phyloP scores from a whole-genome alignment of 2,329 filamentous ascomycete genomes.

The Phyllosticta ampelicida region DNA sequence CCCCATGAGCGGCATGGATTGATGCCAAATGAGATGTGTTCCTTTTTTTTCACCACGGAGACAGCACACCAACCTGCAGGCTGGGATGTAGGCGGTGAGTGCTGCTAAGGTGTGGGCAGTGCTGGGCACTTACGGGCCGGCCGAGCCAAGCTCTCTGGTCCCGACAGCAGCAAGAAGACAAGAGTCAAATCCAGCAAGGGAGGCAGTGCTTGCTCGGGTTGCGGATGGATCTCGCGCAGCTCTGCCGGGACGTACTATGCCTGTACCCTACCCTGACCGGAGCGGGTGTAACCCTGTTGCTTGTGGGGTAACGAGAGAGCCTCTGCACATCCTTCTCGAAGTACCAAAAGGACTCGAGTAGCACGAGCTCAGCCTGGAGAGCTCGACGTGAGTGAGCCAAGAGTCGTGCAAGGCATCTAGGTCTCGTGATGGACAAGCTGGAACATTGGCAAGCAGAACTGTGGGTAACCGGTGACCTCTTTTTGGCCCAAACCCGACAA shows the following conservation, averaged over 20 bases:
- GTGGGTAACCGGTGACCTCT: not conserved
- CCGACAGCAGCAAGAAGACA: not conserved
- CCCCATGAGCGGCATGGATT: constrained; percentile 5
- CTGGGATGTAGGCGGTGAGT: constrained; percentile 5
- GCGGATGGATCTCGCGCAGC: not conserved
- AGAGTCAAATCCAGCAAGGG: constrained; percentile 1
- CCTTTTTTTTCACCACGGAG: constrained; percentile 3
- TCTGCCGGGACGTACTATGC: not conserved
- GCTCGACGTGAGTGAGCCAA: not conserved
- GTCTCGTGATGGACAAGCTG: not conserved
- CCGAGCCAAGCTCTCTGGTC: not conserved
- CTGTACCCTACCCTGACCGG: not conserved
- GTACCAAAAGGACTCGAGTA: not conserved
- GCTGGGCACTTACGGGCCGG: constrained; percentile 4
- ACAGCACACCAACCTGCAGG: not conserved
- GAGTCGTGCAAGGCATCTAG: not conserved
- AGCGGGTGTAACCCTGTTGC: constrained; percentile 8
- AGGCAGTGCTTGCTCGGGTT: constrained; percentile 3
- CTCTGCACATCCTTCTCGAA: not conserved
- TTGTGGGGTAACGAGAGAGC: constrained; percentile 2
- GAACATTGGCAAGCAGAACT: not conserved
- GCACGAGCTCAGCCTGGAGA: not conserved
- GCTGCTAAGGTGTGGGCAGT: not conserved
- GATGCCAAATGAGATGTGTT: constrained; percentile 1
- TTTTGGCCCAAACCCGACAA: not conserved